These are phyloP conservation scores for Skeletonema grethae DNA, from an alignment of 108 stramenopile genomes.

Conservation along the genomic window DNA sequence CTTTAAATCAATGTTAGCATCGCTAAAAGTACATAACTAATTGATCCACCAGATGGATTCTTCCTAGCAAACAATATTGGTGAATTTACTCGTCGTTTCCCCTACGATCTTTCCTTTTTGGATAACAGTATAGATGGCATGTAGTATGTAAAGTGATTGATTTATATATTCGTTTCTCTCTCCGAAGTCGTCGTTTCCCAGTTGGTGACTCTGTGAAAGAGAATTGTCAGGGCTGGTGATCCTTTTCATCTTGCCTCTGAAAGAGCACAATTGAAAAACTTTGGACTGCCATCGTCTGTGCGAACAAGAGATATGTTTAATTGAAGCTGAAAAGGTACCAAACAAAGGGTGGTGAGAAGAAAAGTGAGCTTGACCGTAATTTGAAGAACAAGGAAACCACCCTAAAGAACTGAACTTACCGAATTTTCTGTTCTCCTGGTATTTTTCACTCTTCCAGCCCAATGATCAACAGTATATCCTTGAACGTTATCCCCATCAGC, in stretches of 20 bases:
- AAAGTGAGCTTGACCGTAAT: background rate
- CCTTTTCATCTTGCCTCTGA: slow-evolving; percentile 18
- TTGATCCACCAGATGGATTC: no score
- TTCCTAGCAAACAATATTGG: no score
- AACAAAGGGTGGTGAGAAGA: background rate
- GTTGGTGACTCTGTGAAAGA: background rate
- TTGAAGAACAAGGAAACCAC: slow-evolving; percentile 7
- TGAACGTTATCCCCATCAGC: background rate
- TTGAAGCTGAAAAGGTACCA: slow-evolving; percentile 49
- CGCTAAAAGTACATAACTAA: background rate
- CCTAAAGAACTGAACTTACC: slow-evolving; percentile 35
- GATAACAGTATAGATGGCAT: background rate
- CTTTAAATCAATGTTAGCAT: background rate
- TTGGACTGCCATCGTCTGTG: slow-evolving; percentile 64
- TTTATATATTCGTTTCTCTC: background rate
- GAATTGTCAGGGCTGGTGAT: background rate
- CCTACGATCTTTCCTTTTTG: background rate
- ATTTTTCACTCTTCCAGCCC: slow-evolving; percentile 62
- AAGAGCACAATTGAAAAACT: slow-evolving; percentile 82
- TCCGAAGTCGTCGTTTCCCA: no score
- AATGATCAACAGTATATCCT: slow-evolving; percentile 49
- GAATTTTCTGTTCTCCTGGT: slow-evolving; percentile 43
- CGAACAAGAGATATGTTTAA: slow-evolving; percentile 79
- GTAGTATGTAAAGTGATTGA: background rate
- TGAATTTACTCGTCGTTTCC: background rate